These are phyloP conservation scores for Ophiorrhiza pumila DNA, from an alignment of 257 asterid genomes.

Conservation along the genomic window DNA sequence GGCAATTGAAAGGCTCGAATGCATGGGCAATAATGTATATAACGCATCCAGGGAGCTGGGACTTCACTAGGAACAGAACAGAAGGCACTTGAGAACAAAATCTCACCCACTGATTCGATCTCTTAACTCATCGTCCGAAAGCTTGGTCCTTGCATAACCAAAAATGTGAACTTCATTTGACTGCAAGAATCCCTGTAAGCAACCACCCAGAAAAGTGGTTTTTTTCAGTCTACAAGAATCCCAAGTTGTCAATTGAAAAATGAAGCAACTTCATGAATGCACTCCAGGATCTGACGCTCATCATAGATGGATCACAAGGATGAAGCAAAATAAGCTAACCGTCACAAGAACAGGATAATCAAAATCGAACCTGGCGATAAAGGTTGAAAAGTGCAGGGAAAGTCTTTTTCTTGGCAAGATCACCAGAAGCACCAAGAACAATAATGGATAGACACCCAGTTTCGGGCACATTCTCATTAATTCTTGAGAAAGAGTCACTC, in stretches of 20 bases:
- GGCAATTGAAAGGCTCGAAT: background rate
- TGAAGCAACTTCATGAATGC: background rate
- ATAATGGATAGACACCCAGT: conserved; percentile 74
- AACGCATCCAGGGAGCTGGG: background rate
- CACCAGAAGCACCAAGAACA: conserved; percentile 99
- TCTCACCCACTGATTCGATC: conserved; percentile 79
- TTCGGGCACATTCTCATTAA: conserved; percentile 51
- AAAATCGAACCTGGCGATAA: conserved; percentile 66
- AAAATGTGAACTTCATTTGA: conserved; percentile 89
- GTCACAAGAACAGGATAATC: background rate
- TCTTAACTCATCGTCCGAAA: conserved; percentile 75
- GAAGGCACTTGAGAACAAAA: background rate
- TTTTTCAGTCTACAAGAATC: background rate
- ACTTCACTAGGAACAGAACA: background rate
- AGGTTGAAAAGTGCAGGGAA: conserved; percentile 97
- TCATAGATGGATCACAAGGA: background rate
- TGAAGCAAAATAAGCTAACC: background rate
- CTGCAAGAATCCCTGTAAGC: conserved; percentile 72
- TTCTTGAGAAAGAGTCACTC: conserved; percentile 51
- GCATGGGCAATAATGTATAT: background rate
- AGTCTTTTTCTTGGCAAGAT: conserved; percentile 99
- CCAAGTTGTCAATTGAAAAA: background rate
- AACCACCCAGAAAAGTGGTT: conserved; percentile 5
- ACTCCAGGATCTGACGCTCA: background rate
- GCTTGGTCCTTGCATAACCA: conserved; percentile 95